A percentile compares a stretch with the other conserved stretches of the same genome.
Conservation (phyloP, 331 rosid species). For the Malus hybrid region DNA sequence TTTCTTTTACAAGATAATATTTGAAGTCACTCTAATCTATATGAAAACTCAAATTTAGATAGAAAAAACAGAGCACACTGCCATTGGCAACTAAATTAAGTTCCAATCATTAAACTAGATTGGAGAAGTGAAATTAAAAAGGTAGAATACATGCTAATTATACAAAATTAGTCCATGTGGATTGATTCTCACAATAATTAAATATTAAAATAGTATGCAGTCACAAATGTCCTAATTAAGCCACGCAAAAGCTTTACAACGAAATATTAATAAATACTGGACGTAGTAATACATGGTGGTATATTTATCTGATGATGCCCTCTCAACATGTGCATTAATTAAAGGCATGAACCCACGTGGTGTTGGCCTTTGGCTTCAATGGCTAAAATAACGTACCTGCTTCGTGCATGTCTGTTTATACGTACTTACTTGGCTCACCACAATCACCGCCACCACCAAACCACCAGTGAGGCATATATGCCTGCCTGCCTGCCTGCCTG, state of each 20-base stretch:
- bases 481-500: not conserved
- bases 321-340: constrained; percentile 40
- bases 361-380: not conserved
- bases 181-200: too few relatives aligned
- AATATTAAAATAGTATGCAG: too few relatives aligned
- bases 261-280: not conserved
- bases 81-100: too few relatives aligned
- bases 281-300: not conserved
- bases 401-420: not conserved
- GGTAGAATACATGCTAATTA: too few relatives aligned
- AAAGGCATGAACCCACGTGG: constrained; percentile 49
- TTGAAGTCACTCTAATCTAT: too few relatives aligned
- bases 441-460: not conserved
- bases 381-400: not conserved
- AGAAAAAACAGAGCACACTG: too few relatives aligned
- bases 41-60: too few relatives aligned
- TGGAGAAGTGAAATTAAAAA: too few relatives aligned
- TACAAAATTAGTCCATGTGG: too few relatives aligned
- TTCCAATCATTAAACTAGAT: too few relatives aligned
- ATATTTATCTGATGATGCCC: constrained; percentile 30
- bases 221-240: too few relatives aligned
- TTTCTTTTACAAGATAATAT: not conserved
- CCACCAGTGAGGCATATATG: not conserved
- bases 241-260: not conserved
- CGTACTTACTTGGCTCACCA: not conserved